These are phyloP conservation scores for Amphibolis antarctica DNA, from an alignment of 106 monocot species.

Conservation along the genomic window DNA sequence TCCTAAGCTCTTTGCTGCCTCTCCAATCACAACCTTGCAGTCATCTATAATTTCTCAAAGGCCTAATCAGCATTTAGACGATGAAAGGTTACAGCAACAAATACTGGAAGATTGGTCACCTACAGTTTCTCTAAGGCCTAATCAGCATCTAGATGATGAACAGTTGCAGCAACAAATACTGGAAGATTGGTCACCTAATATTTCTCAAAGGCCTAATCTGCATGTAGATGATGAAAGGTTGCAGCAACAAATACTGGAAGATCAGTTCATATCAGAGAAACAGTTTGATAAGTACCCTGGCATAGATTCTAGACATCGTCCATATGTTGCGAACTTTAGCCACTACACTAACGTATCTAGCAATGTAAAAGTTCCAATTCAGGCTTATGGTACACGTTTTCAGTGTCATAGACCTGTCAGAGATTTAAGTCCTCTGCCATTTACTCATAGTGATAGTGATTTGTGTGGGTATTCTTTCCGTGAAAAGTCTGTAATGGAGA, in stretches of 20 bases:
- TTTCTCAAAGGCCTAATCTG: too few species aligned
- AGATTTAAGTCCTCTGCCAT: slow-evolving; percentile 11
- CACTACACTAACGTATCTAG: slow-evolving; percentile 7
- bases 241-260: slow-evolving; percentile 20
- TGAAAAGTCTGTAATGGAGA: slow-evolving; percentile 25
- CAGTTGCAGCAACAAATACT: too few species aligned
- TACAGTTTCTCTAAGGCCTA: slow-evolving; percentile 26
- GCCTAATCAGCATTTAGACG: slow-evolving; percentile 12
- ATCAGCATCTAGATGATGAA: slow-evolving; percentile 16
- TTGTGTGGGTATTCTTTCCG: slow-evolving; percentile 16
- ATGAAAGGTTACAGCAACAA: slow-evolving; percentile 17
- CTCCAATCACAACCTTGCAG: slow-evolving; percentile 5
- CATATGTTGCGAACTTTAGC: slow-evolving; percentile 11
- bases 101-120: too few species aligned
- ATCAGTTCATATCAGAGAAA: slow-evolving; percentile 24
- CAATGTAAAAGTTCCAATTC: slow-evolving; percentile 15
- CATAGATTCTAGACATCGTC: slow-evolving; percentile 7
- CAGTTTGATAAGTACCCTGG: slow-evolving; percentile 23
- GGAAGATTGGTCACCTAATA: too few species aligned
- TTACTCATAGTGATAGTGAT: slow-evolving; percentile 21
- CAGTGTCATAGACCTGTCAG: slow-evolving; percentile 20
- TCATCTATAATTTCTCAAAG: slow-evolving; percentile 42
- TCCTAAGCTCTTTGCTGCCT: slow-evolving; percentile 21
- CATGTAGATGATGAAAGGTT: slow-evolving; percentile 12
- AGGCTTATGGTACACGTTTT: slow-evolving; percentile 7